Evolutionary conservation across 495 filamentous ascomycete species (phyloP).

Genomic region (Penicillium parvum): DNA sequence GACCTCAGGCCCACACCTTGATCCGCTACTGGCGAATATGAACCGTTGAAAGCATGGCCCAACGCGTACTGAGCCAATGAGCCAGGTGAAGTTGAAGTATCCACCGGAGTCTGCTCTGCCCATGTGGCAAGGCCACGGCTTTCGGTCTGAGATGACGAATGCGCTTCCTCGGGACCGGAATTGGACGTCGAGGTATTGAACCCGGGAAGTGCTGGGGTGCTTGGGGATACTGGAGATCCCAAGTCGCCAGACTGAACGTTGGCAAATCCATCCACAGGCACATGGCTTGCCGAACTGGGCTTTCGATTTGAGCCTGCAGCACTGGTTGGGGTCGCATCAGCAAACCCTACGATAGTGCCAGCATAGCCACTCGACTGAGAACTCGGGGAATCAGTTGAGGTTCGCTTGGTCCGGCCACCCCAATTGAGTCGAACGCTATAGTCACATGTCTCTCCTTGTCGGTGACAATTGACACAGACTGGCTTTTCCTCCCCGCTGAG

Average conservation of each 20-base stretch:
- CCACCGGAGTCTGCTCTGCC: slow-evolving; percentile 21
- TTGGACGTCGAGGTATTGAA: slow-evolving; percentile 28
- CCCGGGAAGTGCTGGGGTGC: slow-evolving; percentile 12
- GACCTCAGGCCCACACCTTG: slow-evolving; percentile 28
- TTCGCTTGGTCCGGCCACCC: slow-evolving; percentile 60
- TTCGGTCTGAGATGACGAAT: slow-evolving; percentile 18
- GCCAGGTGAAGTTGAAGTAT: slow-evolving; percentile 12
- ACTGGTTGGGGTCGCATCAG: slow-evolving; percentile 11
- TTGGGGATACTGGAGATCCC: slow-evolving; percentile 18
- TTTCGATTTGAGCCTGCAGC: slow-evolving; percentile 7
- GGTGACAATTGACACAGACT: slow-evolving; percentile 69
- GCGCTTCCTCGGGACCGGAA: slow-evolving; percentile 18
- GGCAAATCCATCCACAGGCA: slow-evolving; percentile 16
- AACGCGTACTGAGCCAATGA: slow-evolving; percentile 18
- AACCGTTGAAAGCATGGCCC: slow-evolving; percentile 17
- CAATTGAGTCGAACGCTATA: slow-evolving; percentile 84
- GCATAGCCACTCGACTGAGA: slow-evolving; percentile 33
- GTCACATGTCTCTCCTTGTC: slow-evolving; percentile 73
- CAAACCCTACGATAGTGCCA: slow-evolving; percentile 18
- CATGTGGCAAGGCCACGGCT: slow-evolving; percentile 19
- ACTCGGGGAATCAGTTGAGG: slow-evolving; percentile 34
- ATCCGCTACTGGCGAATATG: slow-evolving; percentile 25
- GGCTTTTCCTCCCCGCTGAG: slow-evolving; percentile 71
- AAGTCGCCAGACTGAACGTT: slow-evolving; percentile 9
- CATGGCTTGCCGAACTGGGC: slow-evolving; percentile 10